Conservation (phyloP, 2,329 filamentous ascomycete species). For the Dactylella cylindrospora region DNA sequence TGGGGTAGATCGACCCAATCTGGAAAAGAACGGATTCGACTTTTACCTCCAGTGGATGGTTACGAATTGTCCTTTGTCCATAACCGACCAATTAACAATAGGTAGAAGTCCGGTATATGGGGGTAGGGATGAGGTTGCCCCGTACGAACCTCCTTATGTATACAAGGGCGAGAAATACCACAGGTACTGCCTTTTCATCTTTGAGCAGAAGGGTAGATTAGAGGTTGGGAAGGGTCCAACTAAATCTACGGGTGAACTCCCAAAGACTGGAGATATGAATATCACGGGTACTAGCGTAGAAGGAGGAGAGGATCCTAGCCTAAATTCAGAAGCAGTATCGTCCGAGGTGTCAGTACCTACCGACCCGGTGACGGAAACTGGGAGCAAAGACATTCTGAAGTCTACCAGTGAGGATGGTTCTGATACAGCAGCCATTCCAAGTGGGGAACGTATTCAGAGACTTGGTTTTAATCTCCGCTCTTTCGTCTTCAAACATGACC, state of each 20-base stretch:
- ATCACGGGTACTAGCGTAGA: not conserved
- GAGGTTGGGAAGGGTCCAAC: constrained; percentile 58
- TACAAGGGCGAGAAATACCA: constrained; percentile 92
- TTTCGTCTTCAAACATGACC: constrained; percentile 68
- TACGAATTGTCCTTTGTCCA: constrained; percentile 61
- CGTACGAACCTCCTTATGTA: constrained; percentile 82
- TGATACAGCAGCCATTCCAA: not conserved
- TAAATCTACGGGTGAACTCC: not conserved
- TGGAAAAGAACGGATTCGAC: constrained; percentile 72
- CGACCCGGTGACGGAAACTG: not conserved
- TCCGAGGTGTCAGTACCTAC: constrained; percentile 52
- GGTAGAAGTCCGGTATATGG: constrained; percentile 44
- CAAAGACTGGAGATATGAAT: constrained; percentile 6
- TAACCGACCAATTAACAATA: constrained; percentile 64
- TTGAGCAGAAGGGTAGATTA: constrained; percentile 71
- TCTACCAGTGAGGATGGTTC: not conserved
- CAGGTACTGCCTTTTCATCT: constrained; percentile 76
- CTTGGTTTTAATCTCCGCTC: constrained; percentile 74
- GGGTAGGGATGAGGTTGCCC: constrained; percentile 53
- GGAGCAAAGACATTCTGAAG: not conserved
- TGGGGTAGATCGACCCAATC: constrained; percentile 72
- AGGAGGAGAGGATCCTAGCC: not conserved
- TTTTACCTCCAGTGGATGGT: constrained; percentile 87
- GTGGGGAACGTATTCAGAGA: constrained; percentile 50
- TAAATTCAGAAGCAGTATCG: not conserved